Percentiles rank a stretch among this genome's conserved stretches.
These are phyloP conservation scores for Botrytis fragariae DNA, from an alignment of 2,329 filamentous ascomycete species.

Conservation along the genomic window DNA sequence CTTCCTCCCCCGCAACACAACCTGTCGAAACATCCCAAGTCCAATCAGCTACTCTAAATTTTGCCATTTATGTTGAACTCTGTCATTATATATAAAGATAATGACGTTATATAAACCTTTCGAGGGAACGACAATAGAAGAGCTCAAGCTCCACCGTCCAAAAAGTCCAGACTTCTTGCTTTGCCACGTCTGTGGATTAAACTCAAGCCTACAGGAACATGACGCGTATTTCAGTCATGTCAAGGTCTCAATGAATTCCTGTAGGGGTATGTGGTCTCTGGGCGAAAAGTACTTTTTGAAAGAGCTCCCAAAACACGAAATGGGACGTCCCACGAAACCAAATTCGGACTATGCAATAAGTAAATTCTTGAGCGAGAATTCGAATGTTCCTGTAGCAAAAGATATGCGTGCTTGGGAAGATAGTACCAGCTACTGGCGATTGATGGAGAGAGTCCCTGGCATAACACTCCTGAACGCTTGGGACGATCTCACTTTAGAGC, in stretches of 20 bases:
- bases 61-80: background rate
- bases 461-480: accelerated
- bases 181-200: background rate
- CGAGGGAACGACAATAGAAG: background rate
- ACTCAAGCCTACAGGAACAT: background rate
- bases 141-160: background rate
- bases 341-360: background rate
- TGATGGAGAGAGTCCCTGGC: background rate
- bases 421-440: background rate
- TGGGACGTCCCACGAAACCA: accelerated
- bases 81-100: background rate
- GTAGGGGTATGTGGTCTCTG: background rate
- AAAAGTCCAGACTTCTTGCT: background rate
- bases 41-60: background rate
- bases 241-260: background rate
- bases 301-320: background rate
- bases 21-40: background rate
- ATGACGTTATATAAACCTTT: background rate
- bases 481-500: background rate
- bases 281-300: slow-evolving; percentile 2
- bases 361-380: background rate
- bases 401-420: background rate
- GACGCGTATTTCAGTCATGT: background rate
- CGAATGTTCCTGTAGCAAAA: background rate
- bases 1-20: too few species aligned